Evolutionary conservation across 495 filamentous ascomycete species (phyloP).

Genomic region (Podospora pseudoanserina): DNA sequence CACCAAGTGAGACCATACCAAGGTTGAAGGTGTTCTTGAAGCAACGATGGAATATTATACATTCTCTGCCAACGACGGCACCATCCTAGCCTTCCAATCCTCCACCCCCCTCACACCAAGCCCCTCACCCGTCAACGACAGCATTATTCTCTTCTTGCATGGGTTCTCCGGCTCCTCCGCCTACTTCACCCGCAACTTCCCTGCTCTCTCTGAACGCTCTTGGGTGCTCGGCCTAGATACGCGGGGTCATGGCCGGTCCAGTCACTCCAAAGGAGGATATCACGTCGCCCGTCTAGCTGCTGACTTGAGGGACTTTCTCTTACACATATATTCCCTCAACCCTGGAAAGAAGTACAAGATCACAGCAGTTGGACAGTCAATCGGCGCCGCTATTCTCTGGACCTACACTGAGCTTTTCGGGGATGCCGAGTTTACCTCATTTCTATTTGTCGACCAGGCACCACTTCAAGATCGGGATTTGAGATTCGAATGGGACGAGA

Average conservation of each 20-base stretch:
- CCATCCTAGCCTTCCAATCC: slow-evolving; percentile 31
- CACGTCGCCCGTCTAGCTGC: slow-evolving; percentile 45
- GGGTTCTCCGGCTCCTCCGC: slow-evolving; percentile 45
- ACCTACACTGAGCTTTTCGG: slow-evolving; percentile 43
- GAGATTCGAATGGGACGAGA: slow-evolving; percentile 29
- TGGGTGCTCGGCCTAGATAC: slow-evolving; percentile 45
- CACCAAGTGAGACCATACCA: background rate
- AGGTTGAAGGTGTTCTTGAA: background rate
- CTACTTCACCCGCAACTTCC: slow-evolving; percentile 43
- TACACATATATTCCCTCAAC: slow-evolving; percentile 20
- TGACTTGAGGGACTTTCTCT: slow-evolving; percentile 38
- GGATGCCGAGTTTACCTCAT: slow-evolving; percentile 27
- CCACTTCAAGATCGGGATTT: slow-evolving; percentile 42
- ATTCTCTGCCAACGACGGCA: slow-evolving; percentile 33
- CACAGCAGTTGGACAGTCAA: slow-evolving; percentile 41
- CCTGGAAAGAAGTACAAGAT: slow-evolving; percentile 10
- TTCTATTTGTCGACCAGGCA: slow-evolving; percentile 47
- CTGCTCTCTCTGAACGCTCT: slow-evolving; percentile 12
- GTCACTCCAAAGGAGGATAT: slow-evolving; percentile 35
- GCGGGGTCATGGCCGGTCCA: slow-evolving; percentile 42
- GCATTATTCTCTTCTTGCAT: slow-evolving; percentile 38
- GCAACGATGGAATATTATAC: slow-evolving; percentile 25
- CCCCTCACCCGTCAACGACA: slow-evolving; percentile 8
- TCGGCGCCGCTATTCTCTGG: slow-evolving; percentile 47
- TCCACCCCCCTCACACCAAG: slow-evolving; percentile 20